phyloP scores from a whole-genome alignment of 257 asterid genomes.

The Solanum microdontum region DNA sequence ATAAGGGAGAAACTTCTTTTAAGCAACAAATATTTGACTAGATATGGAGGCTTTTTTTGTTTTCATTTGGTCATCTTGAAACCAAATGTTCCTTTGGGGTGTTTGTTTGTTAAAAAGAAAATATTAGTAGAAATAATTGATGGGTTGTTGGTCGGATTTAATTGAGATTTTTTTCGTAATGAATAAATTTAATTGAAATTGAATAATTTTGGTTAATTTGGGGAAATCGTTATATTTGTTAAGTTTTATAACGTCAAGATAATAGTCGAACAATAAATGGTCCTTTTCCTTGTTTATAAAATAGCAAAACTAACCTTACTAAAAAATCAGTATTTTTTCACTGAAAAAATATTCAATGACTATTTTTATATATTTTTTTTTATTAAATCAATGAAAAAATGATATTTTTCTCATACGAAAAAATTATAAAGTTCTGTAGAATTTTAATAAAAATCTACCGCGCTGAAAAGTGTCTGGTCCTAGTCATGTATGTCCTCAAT shows the following conservation, averaged over 20 bases:
- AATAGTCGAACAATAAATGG: not conserved
- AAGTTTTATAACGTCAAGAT: not conserved
- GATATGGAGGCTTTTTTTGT: not conserved
- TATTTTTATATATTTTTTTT: not conserved
- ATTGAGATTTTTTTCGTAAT: too few relatives aligned
- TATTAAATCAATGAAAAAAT: not conserved
- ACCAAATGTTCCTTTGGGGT: not conserved
- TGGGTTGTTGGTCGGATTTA: not conserved
- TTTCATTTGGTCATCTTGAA: not conserved
- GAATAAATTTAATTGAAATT: not conserved
- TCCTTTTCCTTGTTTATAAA: too few relatives aligned
- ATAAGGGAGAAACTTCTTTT: not conserved
- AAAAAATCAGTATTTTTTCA: too few relatives aligned
- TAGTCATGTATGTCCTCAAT: not conserved
- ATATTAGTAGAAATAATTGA: not conserved
- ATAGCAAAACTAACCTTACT: not conserved
- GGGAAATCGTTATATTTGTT: not conserved
- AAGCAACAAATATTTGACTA: not conserved
- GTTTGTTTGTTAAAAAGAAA: not conserved
- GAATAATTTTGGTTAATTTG: too few relatives aligned
- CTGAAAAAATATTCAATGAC: not conserved
- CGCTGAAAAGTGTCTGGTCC: not conserved
- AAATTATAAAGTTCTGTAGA: too few relatives aligned
- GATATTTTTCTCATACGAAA: too few relatives aligned
- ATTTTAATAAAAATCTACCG: too few relatives aligned